Percentiles rank a stretch among this genome's conserved stretches.
Evolutionary conservation across 2,329 filamentous ascomycete species (phyloP).

Genomic region (Apiospora marii): DNA sequence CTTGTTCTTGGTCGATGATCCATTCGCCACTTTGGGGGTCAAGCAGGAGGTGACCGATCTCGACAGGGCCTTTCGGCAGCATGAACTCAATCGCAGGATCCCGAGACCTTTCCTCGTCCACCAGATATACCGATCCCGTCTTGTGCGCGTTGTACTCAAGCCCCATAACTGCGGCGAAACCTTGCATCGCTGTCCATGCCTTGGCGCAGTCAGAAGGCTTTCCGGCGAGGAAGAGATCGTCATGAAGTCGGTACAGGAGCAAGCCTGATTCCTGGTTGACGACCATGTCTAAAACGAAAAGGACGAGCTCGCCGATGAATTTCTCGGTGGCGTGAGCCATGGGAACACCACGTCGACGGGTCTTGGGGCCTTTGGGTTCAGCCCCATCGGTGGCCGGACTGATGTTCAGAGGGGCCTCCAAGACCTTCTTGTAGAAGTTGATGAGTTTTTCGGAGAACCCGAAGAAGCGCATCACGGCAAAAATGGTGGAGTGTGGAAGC

Average conservation of each 20-base stretch:
- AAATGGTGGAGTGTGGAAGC: slow-evolving; percentile 53
- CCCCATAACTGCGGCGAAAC: slow-evolving; percentile 51
- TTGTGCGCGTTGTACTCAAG: slow-evolving; percentile 51
- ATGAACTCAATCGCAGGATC: slow-evolving; percentile 33
- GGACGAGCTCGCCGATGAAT: slow-evolving; percentile 53
- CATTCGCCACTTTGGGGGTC: slow-evolving; percentile 56
- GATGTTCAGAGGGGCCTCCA: slow-evolving; percentile 54
- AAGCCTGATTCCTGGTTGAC: slow-evolving; percentile 46
- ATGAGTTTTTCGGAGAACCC: slow-evolving; percentile 52
- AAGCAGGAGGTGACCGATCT: slow-evolving; percentile 63
- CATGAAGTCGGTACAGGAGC: slow-evolving; percentile 54
- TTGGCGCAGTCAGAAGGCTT: slow-evolving; percentile 48
- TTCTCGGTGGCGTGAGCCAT: slow-evolving; percentile 55
- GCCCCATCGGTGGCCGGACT: slow-evolving; percentile 42
- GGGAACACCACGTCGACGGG: slow-evolving; percentile 52
- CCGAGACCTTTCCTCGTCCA: slow-evolving; percentile 31
- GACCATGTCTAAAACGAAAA: slow-evolving; percentile 43
- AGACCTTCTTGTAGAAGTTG: slow-evolving; percentile 53
- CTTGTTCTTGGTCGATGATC: slow-evolving; percentile 60
- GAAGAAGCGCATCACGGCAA: slow-evolving; percentile 51
- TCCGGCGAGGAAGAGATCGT: slow-evolving; percentile 58
- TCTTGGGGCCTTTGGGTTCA: slow-evolving; percentile 42
- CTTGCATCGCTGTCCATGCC: slow-evolving; percentile 53
- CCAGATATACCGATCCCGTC: slow-evolving; percentile 49
- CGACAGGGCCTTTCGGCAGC: slow-evolving; percentile 60